These are phyloP conservation scores for Coniferiporia sulphurascens DNA, from an alignment of 1,284 basidiomycete species.

Conservation along the genomic window DNA sequence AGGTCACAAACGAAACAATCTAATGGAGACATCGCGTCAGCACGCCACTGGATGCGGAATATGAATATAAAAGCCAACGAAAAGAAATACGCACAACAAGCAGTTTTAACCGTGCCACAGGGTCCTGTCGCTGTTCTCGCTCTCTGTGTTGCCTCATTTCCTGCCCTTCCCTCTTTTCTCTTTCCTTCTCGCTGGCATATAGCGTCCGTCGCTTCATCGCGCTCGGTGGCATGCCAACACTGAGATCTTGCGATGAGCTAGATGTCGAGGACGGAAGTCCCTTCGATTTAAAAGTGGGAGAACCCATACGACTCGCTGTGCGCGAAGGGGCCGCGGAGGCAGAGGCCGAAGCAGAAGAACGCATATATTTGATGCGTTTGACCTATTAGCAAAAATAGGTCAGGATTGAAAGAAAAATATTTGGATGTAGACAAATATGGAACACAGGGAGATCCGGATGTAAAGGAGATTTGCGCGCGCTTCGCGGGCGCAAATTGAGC, in stretches of 20 bases:
- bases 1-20: constrained; percentile 83
- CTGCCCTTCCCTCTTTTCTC: constrained; percentile 36
- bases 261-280: not conserved
- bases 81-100: constrained; percentile 60
- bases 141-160: constrained; percentile 42
- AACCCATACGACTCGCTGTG: constrained; percentile 7
- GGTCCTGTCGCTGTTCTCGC: constrained; percentile 59
- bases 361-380: constrained; percentile 18
- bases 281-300: constrained; percentile 10
- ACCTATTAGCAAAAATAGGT: constrained; percentile 4
- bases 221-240: constrained; percentile 7
- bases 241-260: not conserved
- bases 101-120: constrained; percentile 86
- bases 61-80: too few species aligned
- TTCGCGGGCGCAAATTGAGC: not conserved
- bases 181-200: not conserved
- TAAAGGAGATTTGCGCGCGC: too few species aligned
- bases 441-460: too few species aligned
- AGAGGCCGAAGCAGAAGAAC: not conserved
- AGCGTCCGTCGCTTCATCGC: constrained; percentile 8
- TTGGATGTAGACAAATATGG: not conserved
- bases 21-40: constrained; percentile 21
- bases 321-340: constrained; percentile 9
- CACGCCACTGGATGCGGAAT: not conserved
- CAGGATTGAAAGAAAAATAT: not conserved